Conservation (phyloP, 371 early-diverging fungal species). For the Syncephalastrum contaminatum region DNA sequence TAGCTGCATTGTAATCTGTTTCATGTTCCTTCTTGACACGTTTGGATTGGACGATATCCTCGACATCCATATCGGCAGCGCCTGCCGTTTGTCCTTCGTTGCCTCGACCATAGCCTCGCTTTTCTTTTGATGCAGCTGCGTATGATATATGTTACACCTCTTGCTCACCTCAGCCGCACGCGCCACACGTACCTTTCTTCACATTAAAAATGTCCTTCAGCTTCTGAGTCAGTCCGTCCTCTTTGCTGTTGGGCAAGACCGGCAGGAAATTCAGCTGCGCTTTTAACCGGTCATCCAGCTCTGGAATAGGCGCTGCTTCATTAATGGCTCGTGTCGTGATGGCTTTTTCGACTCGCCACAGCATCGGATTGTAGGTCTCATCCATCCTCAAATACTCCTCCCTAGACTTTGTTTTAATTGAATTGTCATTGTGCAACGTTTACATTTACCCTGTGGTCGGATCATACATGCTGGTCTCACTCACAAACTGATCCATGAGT, state of each 20-base stretch:
- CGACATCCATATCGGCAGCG: slow-evolving; percentile 9
- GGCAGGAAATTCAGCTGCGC: slow-evolving; percentile 23
- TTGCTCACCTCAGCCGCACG: background rate
- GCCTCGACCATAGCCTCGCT: slow-evolving; percentile 28
- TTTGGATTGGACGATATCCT: slow-evolving; percentile 1
- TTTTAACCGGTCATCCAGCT: slow-evolving; percentile 39
- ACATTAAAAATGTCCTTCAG: slow-evolving; percentile 45
- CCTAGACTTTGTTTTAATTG: slow-evolving; percentile 8
- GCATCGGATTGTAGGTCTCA: slow-evolving; percentile 57
- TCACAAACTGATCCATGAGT: slow-evolving; percentile 37
- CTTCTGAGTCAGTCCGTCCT: background rate
- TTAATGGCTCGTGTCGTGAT: slow-evolving; percentile 59
- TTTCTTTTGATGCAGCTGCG: slow-evolving; percentile 1
- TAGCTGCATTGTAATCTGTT: slow-evolving; percentile 1
- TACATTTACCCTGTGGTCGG: slow-evolving; percentile 2
- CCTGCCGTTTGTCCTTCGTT: slow-evolving; percentile 6
- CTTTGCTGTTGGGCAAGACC: too few species aligned
- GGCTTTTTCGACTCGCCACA: slow-evolving; percentile 57
- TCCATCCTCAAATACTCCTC: slow-evolving; percentile 40
- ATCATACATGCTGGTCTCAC: background rate
- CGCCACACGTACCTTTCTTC: slow-evolving; percentile 37
- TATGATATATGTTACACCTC: too few species aligned
- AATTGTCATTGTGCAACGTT: background rate
- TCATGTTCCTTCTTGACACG: slow-evolving; percentile 9
- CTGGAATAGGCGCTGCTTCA: slow-evolving; percentile 51